Evolutionary conservation across 352 stramenopile genomes (phyloP).

Genomic region (Pelagophyceae sp.): DNA sequence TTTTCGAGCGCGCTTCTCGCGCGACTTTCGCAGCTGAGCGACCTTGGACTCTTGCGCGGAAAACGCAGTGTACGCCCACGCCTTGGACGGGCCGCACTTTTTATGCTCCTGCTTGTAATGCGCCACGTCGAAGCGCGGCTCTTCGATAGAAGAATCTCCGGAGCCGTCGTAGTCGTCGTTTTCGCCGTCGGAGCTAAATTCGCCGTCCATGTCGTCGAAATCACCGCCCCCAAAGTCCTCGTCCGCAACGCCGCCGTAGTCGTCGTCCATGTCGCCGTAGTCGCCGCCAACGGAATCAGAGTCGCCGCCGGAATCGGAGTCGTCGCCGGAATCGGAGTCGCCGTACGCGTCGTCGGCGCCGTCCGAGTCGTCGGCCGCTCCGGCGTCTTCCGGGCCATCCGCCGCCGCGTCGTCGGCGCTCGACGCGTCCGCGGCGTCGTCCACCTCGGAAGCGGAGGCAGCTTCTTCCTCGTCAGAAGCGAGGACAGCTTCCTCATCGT

Average conservation of each 20-base stretch:
- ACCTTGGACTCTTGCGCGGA: too few species aligned
- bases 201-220: background rate
- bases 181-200: background rate
- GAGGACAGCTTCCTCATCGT: slow-evolving; percentile 7
- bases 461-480: slow-evolving; percentile 26
- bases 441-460: slow-evolving; percentile 19
- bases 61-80: too few species aligned
- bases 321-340: slow-evolving; percentile 22
- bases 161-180: background rate
- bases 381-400: too few species aligned
- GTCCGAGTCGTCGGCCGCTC: slow-evolving; percentile 18
- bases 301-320: slow-evolving; percentile 20
- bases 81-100: too few species aligned
- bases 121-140: background rate
- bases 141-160: too few species aligned
- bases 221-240: background rate
- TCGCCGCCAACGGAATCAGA: background rate
- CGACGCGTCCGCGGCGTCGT: slow-evolving; percentile 22
- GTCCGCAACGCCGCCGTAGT: background rate
- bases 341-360: slow-evolving; percentile 20
- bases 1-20: background rate
- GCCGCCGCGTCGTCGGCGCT: slow-evolving; percentile 18
- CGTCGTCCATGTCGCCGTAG: slow-evolving; percentile 10
- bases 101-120: background rate
- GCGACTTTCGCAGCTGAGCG: background rate